Evolutionary conservation across 345 rosid genomes (phyloP), one percentile per base, ranked within the genome.

Genomic region (Arabidopsis arenosa): DNA sequence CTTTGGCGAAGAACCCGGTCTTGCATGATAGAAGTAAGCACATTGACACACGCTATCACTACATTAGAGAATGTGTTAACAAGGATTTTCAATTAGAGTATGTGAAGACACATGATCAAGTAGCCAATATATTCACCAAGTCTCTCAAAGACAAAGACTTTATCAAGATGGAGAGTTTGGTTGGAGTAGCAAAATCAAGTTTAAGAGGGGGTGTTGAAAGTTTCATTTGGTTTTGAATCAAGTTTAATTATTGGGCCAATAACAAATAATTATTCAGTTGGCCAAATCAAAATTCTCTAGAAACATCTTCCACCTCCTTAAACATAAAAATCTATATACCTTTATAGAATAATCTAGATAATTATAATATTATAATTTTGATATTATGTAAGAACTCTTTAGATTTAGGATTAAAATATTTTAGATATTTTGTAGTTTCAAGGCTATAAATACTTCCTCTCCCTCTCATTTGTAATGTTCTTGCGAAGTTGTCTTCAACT

Each of bases 41-140:
- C 33, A 61, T 61, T 61, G 66, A 40, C 15, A 61, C 47, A 21
- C 48, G 11, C 4, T 61, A 39, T 40, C 15, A 61, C 9, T 39
- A 12, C 1, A 40, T 39, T 60, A 60, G 35, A 21, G 17, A 18
- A 1, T 39, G 35, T 61, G 35, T 21, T 11, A 12, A 4, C 33
- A 18, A 39, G 3, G 18, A 61, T 1, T 5, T 61, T 3, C 17
- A 61, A 18, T 40, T 37, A 33, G 66, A 61, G 15, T 39, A 60
- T 39, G 14, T 21, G 6, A 61, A 61, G 30, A 28, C 30, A 28
- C 68, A 28, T 18, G 3, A 73, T 40, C 35, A 32, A 32, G 35
- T 28, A 28, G 30, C 30, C 30, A 28, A 28, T 28, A 28, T 28
- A 2, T 28, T 28, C 4, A 28, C 30, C 30, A 28, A 28, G 30